Evolutionary conservation across 441 rosid genomes (phyloP).

Genomic region (Macaranga tanarius): DNA sequence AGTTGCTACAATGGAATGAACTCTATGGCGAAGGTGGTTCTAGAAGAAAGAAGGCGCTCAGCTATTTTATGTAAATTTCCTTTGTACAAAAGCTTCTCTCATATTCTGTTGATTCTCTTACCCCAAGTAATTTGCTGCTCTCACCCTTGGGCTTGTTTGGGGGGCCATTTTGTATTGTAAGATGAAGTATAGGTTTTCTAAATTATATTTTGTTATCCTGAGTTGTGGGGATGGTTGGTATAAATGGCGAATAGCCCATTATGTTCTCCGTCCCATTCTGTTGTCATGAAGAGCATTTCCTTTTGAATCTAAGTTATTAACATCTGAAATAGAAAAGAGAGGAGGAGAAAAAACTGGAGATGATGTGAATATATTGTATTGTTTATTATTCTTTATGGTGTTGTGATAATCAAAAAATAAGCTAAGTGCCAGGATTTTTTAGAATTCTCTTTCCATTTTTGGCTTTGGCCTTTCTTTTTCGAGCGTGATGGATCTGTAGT

Average conservation of each 20-base stretch:
- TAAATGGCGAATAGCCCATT: constrained; percentile 35
- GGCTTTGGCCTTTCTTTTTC: not conserved
- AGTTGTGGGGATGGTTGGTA: constrained; percentile 35
- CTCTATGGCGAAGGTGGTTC: constrained; percentile 93
- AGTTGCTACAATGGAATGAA: constrained; percentile 91
- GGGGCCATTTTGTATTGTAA: constrained; percentile 50
- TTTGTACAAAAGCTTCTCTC: constrained; percentile 41
- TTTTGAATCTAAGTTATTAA: constrained; percentile 26
- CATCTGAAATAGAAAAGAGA: constrained; percentile 17
- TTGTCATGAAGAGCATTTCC: constrained; percentile 24
- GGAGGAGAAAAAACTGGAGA: constrained; percentile 5
- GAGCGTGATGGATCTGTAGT: too few species aligned
- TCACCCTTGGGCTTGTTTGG: constrained; percentile 18
- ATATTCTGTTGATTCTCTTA: constrained; percentile 20
- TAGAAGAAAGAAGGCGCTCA: constrained; percentile 80
- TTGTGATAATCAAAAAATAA: constrained; percentile 17
- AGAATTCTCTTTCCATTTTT: too few species aligned
- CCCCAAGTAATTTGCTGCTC: constrained; percentile 36
- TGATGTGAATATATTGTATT: constrained; percentile 25
- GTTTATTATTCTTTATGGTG: constrained; percentile 27
- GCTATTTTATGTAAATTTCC: constrained; percentile 79
- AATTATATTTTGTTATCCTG: constrained; percentile 23
- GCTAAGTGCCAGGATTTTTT: not conserved
- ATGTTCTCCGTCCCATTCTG: constrained; percentile 13
- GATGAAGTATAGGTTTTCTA: constrained; percentile 36